Base-by-base conservation (phyloP, 441 rosid species). In the Theobroma grandiflorum region DNA sequence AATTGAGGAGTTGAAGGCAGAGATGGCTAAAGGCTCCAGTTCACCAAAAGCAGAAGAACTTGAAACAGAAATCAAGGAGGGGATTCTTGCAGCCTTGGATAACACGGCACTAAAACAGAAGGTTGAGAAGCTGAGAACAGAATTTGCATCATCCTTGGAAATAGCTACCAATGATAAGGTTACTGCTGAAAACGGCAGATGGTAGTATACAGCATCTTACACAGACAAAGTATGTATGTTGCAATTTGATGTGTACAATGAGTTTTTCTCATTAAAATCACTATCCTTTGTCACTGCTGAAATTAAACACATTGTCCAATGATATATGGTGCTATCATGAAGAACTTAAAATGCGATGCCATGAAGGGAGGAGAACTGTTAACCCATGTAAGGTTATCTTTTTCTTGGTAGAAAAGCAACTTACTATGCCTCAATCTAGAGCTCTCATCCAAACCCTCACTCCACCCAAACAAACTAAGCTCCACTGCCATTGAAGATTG, bases 1-100 rank as follows among this genome's bases (percentile, higher is more conserved):
- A 78, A 58, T 88, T 47, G 82, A 84, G 68, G 87, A 71, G 73
- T 68, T 89, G 73, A 86, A 84, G 50, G 80, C 81, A 40, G 86
- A 85, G 78, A 74, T 79, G 72, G 78, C 70, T 1, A 75, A 81
- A 73, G 85, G 82, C 37, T 86, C 85, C 3, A 78, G 76, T 78
- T 66, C 86, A 5, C 83, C 47, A 55, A 80, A 80, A 78, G 53
- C 79, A 16, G 75, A 81, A 64, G 77, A 50, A 77, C 15, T 78
- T 76, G 62, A 81, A 69, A 73, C 84, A 53, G 87, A 86, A 65
- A 78, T 86, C 83, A 83, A 67, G 74, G 84, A 78, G 15, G 66
- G 20, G 49, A 84, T 84, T 52, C 65, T 83, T 43, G 63, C 83
- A 45, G 84, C 84, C 47, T 45, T 87, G 84, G 81, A 87, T 52